Conservation (phyloP, 208 protist genomes). For the Leishmania major region DNA sequence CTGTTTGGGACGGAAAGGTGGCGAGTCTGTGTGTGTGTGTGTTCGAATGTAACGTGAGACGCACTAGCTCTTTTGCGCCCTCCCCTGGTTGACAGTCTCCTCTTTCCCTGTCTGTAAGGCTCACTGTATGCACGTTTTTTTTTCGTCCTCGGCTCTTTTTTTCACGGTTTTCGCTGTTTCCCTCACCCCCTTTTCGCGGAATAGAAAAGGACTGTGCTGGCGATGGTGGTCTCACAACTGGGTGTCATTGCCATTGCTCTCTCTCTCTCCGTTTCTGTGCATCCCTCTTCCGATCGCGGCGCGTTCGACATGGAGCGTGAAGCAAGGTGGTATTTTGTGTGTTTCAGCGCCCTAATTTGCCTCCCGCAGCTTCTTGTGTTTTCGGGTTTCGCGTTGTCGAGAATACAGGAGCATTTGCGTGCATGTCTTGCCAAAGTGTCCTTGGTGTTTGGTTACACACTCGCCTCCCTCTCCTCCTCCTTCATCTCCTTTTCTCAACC, state of each 20-base stretch:
- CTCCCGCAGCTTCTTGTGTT: neutral
- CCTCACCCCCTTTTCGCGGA: neutral
- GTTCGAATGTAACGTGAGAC: neutral
- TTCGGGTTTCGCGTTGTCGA: neutral
- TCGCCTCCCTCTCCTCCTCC: neutral
- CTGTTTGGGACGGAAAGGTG: neutral
- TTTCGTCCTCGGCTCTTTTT: no score
- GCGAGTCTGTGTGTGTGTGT: no score
- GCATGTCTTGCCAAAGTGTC: neutral
- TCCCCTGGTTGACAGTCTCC: neutral
- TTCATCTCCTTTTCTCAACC: no score
- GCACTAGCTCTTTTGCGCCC: neutral
- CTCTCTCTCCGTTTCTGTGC: neutral
- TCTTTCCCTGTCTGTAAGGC: neutral
- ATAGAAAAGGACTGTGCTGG: neutral
- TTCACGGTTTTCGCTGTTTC: neutral
- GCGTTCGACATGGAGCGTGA: neutral
- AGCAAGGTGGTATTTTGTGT: neutral
- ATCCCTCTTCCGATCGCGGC: neutral
- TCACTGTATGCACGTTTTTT: neutral
- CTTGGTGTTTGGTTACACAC: neutral
- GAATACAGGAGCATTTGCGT: neutral
- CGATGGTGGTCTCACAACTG: neutral
- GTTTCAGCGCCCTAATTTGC: no score
- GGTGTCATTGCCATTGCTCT: neutral